These are phyloP conservation scores for Lachnellula suecica DNA, from an alignment of 2,329 filamentous ascomycete species.

Conservation along the genomic window DNA sequence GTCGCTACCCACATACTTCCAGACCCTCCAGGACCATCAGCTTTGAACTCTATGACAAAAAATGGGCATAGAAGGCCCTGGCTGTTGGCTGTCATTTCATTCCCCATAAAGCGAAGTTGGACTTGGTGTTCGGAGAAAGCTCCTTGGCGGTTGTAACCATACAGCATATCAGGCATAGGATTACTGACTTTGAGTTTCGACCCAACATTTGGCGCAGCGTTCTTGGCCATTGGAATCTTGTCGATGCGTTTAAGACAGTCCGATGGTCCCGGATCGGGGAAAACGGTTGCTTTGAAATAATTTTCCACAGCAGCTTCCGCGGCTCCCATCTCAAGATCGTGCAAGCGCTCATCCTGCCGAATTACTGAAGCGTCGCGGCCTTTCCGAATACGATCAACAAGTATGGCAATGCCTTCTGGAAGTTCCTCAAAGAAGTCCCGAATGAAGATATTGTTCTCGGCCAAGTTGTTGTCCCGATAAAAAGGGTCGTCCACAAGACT, in stretches of 20 bases:
- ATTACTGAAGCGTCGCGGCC: slow-evolving; percentile 22
- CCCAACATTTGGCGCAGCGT: slow-evolving; percentile 15
- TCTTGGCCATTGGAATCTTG: slow-evolving; percentile 18
- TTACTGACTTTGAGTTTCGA: slow-evolving; percentile 22
- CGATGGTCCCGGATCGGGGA: slow-evolving; percentile 13
- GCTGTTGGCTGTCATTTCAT: slow-evolving; percentile 19
- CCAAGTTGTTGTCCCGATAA: slow-evolving; percentile 26
- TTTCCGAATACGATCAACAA: slow-evolving; percentile 20
- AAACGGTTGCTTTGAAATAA: slow-evolving; percentile 21
- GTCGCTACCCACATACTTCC: slow-evolving; percentile 36
- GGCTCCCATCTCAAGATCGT: slow-evolving; percentile 18
- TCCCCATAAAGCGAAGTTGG: slow-evolving; percentile 25
- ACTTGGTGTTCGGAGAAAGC: slow-evolving; percentile 23
- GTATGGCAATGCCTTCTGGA: slow-evolving; percentile 18
- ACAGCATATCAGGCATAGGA: slow-evolving; percentile 26
- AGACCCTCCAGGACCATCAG: slow-evolving; percentile 25
- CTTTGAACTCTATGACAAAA: slow-evolving; percentile 33
- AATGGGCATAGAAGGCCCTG: slow-evolving; percentile 27
- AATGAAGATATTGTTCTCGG: slow-evolving; percentile 26
- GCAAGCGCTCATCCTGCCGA: slow-evolving; percentile 12
- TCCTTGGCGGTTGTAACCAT: slow-evolving; percentile 17
- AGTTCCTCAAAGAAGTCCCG: slow-evolving; percentile 17
- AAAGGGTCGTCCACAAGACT: slow-evolving; percentile 22
- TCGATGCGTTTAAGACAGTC: slow-evolving; percentile 17
- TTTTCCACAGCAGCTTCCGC: slow-evolving; percentile 20